Evolutionary conservation across 2,329 filamentous ascomycete species (phyloP).

Genomic region (Epichloe uncinata): DNA sequence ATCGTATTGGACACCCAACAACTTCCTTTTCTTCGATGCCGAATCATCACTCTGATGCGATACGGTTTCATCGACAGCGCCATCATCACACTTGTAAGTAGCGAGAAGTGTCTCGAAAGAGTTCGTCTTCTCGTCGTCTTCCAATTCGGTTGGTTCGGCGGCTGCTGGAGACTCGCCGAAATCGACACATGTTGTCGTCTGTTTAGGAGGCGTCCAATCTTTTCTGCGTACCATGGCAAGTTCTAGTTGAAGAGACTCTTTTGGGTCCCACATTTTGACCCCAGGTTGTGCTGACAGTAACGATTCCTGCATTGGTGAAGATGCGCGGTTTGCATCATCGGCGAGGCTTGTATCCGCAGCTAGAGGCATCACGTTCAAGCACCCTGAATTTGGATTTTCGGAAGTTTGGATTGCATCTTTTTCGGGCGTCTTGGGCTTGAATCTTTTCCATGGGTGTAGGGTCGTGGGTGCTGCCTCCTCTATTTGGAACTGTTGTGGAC

Average conservation of each 20-base stretch:
- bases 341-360: not conserved
- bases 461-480: slow-evolving; percentile 4
- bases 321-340: not conserved
- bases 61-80: not conserved
- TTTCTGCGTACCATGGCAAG: slow-evolving; percentile 40
- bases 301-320: not conserved
- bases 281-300: not conserved
- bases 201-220: slow-evolving; percentile 54
- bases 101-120: slow-evolving; percentile 32
- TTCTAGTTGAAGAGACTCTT: slow-evolving; percentile 27
- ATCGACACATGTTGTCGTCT: slow-evolving; percentile 16
- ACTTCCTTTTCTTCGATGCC: not conserved
- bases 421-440: slow-evolving; percentile 11
- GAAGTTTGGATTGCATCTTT: not conserved
- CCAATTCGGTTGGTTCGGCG: slow-evolving; percentile 4
- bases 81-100: slow-evolving; percentile 25
- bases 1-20: slow-evolving; percentile 3
- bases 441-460: slow-evolving; percentile 25
- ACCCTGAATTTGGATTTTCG: not conserved
- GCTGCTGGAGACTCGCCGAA: slow-evolving; percentile 18
- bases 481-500: not conserved
- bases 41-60: not conserved
- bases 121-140: slow-evolving; percentile 9
- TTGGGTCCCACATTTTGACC: not conserved
- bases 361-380: not conserved